Percentiles rank a stretch among this genome's conserved stretches.
Conservation (phyloP, 179 eudicot species). For the Silene vulgaris region DNA sequence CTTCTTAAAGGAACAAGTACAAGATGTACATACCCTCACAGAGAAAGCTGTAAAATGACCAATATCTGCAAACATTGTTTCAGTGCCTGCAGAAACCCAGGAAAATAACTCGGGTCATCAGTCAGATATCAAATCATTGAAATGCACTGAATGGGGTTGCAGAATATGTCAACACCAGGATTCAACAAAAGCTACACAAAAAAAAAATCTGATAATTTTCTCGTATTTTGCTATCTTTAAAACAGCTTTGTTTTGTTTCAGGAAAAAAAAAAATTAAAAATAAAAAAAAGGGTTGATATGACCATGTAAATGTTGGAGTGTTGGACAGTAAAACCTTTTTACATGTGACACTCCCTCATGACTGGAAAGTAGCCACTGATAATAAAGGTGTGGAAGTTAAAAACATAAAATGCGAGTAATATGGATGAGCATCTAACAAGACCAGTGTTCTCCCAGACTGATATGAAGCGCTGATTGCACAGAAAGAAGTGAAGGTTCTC, state of each 20-base stretch:
- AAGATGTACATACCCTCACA: conserved; percentile 49
- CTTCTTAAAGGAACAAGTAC: neutral
- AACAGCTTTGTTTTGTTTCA: neutral
- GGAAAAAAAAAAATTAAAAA: neutral
- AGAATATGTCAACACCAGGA: neutral
- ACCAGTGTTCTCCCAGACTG: conserved; percentile 5
- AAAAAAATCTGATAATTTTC: neutral
- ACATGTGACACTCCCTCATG: neutral
- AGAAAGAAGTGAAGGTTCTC: neutral
- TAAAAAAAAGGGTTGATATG: too few relatives aligned
- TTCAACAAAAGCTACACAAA: neutral
- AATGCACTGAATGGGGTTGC: neutral
- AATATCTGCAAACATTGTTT: conserved; percentile 97
- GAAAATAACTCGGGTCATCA: conserved; percentile 18
- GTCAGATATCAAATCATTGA: neutral
- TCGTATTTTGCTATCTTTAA: neutral
- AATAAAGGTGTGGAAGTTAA: neutral
- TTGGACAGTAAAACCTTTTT: neutral
- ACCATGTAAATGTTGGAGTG: neutral
- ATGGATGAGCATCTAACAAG: conserved; percentile 4
- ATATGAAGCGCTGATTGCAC: neutral
- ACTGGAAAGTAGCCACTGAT: too few relatives aligned
- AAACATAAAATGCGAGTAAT: neutral
- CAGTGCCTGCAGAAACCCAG: conserved; percentile 56
- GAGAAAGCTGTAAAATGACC: conserved; percentile 79